Base-by-base conservation (phyloP, 2,329 filamentous ascomycete species). In the Dryadomyces quercivorus region DNA sequence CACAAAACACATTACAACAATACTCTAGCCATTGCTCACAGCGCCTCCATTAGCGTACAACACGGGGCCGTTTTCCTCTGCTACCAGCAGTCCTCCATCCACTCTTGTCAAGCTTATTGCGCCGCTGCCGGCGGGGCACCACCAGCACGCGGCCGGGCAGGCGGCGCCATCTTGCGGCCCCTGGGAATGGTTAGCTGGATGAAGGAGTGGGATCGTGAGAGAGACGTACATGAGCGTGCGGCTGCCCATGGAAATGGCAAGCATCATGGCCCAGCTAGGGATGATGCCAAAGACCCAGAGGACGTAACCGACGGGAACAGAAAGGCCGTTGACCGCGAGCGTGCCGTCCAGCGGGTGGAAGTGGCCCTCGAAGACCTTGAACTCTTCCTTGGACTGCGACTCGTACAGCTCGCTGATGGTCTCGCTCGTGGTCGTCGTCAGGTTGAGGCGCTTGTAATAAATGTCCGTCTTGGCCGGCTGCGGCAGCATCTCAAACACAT, bases 221-320 rank as follows among this genome's bases (percentile, higher is more conserved):
- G 16, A 8, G 13, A 75, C 85, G 78, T 72, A 89, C 87, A 91
- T 89, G 69, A 91, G 78, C 56, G 74, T 78, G 65, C 86, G 78
- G 75, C 82, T 88, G 59, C 85, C 64, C 66, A 91, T 82, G 53
- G 84, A 87, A 61, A 92, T 75, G 50, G 80, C 66, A 61, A 92
- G 75, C 87, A 92, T 91, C 64, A 89, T 82, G 54, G 81, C 70
- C 87, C 87, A 92, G 73, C 84, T 82, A 56, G 86, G 79, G 56
- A 88, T 69, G 50, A 85, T 70, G 62, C 77, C 75, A 63, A 86
- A 81, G 60, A 74, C 74, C 79, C 81, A 89, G 61, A 88, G 73
- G 52, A 77, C 61, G 65, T 87, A 90, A 55, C 77, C 87, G 46
- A 85, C 69, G 43, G 85, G 84, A 52, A 85, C 69, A 36, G 77